Evolutionary conservation across 176 grass and related monocot genomes (phyloP).

Genomic region (Coix lacrymajobi): DNA sequence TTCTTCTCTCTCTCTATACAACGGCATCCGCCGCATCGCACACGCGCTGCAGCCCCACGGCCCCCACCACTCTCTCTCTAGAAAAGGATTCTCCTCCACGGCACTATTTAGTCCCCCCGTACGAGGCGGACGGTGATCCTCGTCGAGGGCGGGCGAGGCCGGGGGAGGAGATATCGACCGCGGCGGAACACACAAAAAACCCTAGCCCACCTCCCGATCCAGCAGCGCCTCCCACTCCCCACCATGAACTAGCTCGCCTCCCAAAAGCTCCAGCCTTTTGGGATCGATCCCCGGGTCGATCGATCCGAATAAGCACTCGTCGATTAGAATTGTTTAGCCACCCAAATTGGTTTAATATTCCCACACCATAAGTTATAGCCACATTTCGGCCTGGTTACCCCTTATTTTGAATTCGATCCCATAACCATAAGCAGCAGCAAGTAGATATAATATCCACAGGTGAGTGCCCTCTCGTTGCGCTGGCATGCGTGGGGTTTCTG

Average conservation of each 20-base stretch:
- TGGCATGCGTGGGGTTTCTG: too few species aligned
- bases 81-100: background rate
- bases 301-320: background rate
- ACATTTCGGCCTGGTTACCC: slow-evolving; percentile 4
- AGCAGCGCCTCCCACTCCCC: background rate
- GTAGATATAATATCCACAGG: too few species aligned
- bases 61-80: background rate
- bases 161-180: background rate
- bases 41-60: too few species aligned
- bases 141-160: background rate
- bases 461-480: too few species aligned
- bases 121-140: background rate
- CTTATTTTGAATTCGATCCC: background rate
- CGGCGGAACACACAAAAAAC: background rate
- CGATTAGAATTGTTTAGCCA: background rate
- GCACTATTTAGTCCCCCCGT: too few species aligned
- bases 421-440: background rate
- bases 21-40: background rate
- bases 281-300: background rate
- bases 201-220: background rate
- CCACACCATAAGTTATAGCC: background rate
- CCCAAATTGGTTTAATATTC: slow-evolving; percentile 4
- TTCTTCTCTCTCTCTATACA: background rate
- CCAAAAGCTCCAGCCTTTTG: background rate
- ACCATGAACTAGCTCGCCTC: background rate